Base-by-base conservation (phyloP, 805 yeast genomes). In the Wickerhamomyces xylosicus region DNA sequence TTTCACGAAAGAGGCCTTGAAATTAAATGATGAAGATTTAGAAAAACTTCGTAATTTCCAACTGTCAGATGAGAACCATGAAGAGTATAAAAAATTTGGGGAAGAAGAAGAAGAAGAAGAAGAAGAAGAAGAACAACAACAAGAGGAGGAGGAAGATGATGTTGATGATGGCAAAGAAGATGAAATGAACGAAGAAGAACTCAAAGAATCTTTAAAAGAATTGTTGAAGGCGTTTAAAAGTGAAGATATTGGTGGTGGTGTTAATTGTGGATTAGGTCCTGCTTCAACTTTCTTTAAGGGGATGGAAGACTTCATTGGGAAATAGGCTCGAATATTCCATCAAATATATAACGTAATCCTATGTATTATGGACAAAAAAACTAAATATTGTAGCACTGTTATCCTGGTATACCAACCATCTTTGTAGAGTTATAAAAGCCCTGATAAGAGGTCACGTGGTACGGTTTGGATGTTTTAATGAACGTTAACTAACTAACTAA, bases 1-100 rank as follows among this genome's bases (percentile, higher is more conserved):
- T 47, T 75, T 77, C 50, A 58, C 74, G 11, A 66, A 67, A 40
- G 71, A 76, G 22, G 84, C 77, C 0, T 47, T 78, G 19, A 64
- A 73, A 18, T 39, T 77, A 43, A 52, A 63, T 0, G 65, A 67
- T 15, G 69, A 64, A 5, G 72, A 74, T 16, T 47, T 77, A 9
- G 71, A 63, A 29, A 45, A 54, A 7, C 58, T 60, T 38, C 54
- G 66, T 41, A 44, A 43, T 14, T 28, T 47, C 20, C 35, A 35
- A 15, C 5, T 34, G 33, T 28, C 13, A 11, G 33, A 35, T 32
- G 32, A 13, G 8, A 11, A 13, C 2, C n/a, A n/a, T n/a, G n/a
- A n/a, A n/a, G n/a, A n/a, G n/a, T n/a, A n/a, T n/a, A n/a, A n/a
- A n/a, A n/a, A 20, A 17, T 19, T 4, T 19, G 21, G 15, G 8